A percentile compares a stretch with the other conserved stretches of the same genome.
Evolutionary conservation across 164 flowering plant species (phyloP).

Genomic region (Dillenia suffruticosa): DNA sequence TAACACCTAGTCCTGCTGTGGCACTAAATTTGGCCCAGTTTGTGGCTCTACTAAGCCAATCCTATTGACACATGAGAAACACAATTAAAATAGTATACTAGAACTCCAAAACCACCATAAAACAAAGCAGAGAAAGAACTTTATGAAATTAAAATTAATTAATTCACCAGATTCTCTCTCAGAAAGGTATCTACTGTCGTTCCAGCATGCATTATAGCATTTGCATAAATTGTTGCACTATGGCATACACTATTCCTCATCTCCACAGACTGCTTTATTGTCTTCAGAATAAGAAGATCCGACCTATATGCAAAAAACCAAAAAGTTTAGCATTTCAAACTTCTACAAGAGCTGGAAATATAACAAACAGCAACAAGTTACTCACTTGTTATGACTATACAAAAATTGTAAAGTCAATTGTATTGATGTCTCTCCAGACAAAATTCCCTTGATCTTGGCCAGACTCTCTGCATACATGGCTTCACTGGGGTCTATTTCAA

Average conservation of each 20-base stretch:
- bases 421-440: conserved; percentile 92
- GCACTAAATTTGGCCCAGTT: conserved; percentile 98
- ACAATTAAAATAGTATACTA: too few species aligned
- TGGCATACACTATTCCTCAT: conserved; percentile 97
- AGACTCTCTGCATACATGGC: conserved; percentile 59
- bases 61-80: conserved; percentile 32
- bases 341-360: not conserved
- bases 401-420: conserved; percentile 85
- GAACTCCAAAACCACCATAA: not conserved
- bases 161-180: conserved; percentile 75
- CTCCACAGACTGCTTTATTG: conserved; percentile 93
- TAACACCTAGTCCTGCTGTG: conserved; percentile 90
- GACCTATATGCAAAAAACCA: conserved; percentile 41
- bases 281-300: conserved; percentile 81
- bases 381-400: conserved; percentile 87
- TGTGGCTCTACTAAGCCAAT: conserved; percentile 91
- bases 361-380: not conserved
- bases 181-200: conserved; percentile 94
- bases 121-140: not conserved
- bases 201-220: conserved; percentile 98
- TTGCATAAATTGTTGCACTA: conserved; percentile 92
- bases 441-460: conserved; percentile 64
- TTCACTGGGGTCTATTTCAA: conserved; percentile 47
- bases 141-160: conserved; percentile 1
- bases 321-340: not conserved